Percentiles rank a stretch among this genome's conserved stretches.
These are phyloP conservation scores for Pleomassaria siparia DNA, from an alignment of 2,329 filamentous ascomycete genomes.

Conservation along the genomic window DNA sequence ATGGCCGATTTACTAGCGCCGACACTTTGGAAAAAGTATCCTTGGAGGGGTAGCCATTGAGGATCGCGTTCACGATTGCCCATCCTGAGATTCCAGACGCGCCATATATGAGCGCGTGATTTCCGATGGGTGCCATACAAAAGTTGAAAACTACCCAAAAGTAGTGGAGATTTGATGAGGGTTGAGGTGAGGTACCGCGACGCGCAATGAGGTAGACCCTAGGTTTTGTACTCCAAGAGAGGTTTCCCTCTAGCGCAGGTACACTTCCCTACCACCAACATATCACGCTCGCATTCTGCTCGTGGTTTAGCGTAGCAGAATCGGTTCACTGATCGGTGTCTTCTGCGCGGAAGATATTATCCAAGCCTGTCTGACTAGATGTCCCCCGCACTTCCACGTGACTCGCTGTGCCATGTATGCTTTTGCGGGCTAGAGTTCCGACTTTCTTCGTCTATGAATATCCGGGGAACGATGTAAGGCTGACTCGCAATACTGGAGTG, in stretches of 20 bases:
- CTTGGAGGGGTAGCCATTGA: slow-evolving; percentile 50
- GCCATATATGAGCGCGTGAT: slow-evolving; percentile 43
- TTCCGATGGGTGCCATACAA: slow-evolving; percentile 20
- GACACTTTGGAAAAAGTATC: slow-evolving; percentile 49
- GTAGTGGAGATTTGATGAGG: neutral
- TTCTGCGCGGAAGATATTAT: slow-evolving; percentile 29
- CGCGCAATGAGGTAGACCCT: slow-evolving; percentile 7
- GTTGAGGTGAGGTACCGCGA: slow-evolving; percentile 1
- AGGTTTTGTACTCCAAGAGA: slow-evolving; percentile 10
- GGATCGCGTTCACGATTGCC: slow-evolving; percentile 52
- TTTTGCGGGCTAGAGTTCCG: slow-evolving; percentile 7
- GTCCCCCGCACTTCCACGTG: slow-evolving; percentile 23
- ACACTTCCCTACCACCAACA: slow-evolving; percentile 4
- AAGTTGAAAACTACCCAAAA: neutral
- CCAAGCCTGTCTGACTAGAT: slow-evolving; percentile 18
- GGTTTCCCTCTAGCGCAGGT: slow-evolving; percentile 5
- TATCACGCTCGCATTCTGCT: neutral
- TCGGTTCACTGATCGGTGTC: slow-evolving; percentile 1
- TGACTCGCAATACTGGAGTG: slow-evolving; percentile 10
- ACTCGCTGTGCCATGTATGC: slow-evolving; percentile 19
- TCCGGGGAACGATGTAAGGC: slow-evolving; percentile 1
- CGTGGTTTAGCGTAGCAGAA: slow-evolving; percentile 5
- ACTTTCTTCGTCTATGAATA: slow-evolving; percentile 9
- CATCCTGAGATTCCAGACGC: slow-evolving; percentile 55
- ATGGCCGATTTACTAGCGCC: slow-evolving; percentile 52